phyloP scores from a whole-genome alignment of 148 eudicot genomes.

The Chenopodium berlandieri region DNA sequence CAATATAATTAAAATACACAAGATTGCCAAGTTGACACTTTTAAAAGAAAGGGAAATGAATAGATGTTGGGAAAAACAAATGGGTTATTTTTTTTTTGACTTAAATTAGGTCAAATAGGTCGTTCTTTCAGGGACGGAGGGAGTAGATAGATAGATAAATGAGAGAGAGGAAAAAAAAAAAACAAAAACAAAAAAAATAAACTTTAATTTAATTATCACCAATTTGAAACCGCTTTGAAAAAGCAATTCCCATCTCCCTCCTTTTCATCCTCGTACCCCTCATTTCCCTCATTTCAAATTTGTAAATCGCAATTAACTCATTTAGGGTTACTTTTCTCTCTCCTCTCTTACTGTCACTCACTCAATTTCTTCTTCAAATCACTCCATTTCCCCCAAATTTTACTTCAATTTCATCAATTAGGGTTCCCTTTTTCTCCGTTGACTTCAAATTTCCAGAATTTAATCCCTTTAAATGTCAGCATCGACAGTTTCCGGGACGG shows the following conservation, averaged over 20 bases:
- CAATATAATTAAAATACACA: no score
- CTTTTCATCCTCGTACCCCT: not conserved
- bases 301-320: not conserved
- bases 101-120: no score
- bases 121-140: no score
- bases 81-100: no score
- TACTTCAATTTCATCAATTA: not conserved
- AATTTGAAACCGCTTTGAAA: not conserved
- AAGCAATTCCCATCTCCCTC: not conserved
- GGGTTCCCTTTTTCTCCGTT: not conserved
- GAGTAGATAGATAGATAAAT: no score
- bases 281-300: conserved; percentile 1
- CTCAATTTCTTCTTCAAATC: not conserved
- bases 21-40: no score
- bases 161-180: no score
- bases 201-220: no score
- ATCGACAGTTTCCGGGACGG: conserved; percentile 72
- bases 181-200: no score
- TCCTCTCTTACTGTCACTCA: not conserved
- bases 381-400: not conserved
- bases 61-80: no score
- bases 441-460: not conserved
- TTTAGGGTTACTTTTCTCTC: not conserved
- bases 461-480: conserved; percentile 51
- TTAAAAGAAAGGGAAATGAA: no score